Conservation (phyloP, 768 basidiomycete genomes). For the Leccinum olivaceopallidum region DNA sequence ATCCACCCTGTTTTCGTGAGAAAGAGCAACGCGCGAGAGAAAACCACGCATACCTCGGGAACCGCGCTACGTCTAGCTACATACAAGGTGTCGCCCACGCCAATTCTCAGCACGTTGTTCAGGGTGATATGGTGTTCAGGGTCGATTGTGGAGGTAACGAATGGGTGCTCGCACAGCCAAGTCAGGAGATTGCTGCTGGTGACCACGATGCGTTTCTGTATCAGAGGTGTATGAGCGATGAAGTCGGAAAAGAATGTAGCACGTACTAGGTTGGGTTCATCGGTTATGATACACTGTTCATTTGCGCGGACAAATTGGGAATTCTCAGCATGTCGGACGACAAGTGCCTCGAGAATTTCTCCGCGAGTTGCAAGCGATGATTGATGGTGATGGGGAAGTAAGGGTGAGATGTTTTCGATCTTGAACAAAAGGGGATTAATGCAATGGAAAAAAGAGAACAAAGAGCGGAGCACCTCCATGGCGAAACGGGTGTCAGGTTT, state of each 20-base stretch:
- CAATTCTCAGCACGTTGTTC: slow-evolving; percentile 44
- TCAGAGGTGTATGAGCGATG: slow-evolving; percentile 13
- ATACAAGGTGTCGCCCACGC: slow-evolving; percentile 58
- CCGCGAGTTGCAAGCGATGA: slow-evolving; percentile 25
- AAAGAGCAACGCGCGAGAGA: slow-evolving; percentile 5
- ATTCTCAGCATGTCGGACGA: slow-evolving; percentile 33
- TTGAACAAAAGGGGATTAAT: slow-evolving; percentile 22
- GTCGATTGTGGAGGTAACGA: slow-evolving; percentile 25
- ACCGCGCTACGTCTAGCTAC: slow-evolving; percentile 49
- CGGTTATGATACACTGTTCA: slow-evolving; percentile 13
- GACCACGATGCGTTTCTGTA: slow-evolving; percentile 51
- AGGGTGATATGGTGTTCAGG: slow-evolving; percentile 33
- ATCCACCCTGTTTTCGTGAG: slow-evolving; percentile 67
- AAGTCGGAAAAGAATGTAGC: neutral
- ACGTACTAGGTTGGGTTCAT: slow-evolving; percentile 32
- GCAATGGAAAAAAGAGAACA: slow-evolving; percentile 3
- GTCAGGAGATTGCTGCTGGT: slow-evolving; percentile 44
- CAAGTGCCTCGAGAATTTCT: slow-evolving; percentile 33
- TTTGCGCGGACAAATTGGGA: slow-evolving; percentile 30
- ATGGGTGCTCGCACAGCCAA: slow-evolving; percentile 47
- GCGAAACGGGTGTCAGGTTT: slow-evolving; percentile 92
- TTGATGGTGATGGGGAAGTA: slow-evolving; percentile 31
- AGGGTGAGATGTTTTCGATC: slow-evolving; percentile 36
- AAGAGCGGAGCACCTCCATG: slow-evolving; percentile 63
- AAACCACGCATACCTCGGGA: slow-evolving; percentile 48